Evolutionary conservation across 108 stramenopile species (phyloP).

Genomic region (Mayamaea pseudoterrestris): DNA sequence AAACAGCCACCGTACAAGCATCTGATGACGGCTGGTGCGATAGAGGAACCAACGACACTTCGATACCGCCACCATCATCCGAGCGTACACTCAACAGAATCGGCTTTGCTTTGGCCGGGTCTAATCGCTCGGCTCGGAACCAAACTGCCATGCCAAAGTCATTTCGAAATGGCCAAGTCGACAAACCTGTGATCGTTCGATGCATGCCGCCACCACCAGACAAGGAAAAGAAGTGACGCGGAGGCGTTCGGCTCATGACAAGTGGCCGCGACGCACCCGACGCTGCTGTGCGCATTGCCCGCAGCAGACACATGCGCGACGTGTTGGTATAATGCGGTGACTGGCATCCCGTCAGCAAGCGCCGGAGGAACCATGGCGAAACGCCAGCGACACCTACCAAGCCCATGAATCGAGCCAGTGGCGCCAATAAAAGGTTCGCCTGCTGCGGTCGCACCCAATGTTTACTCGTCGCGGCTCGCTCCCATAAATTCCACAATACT

Average conservation of each 20-base stretch:
- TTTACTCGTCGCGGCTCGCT: neutral
- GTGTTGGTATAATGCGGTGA: conserved; percentile 2
- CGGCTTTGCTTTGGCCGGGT: conserved; percentile 1
- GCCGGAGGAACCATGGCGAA: conserved; percentile 23
- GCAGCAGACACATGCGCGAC: conserved; percentile 30
- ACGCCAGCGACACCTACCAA: conserved; percentile 34
- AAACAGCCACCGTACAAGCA: conserved; percentile 14
- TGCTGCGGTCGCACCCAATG: conserved; percentile 14
- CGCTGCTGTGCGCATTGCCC: conserved; percentile 38
- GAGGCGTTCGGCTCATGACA: conserved; percentile 35
- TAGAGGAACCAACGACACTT: conserved; percentile 35
- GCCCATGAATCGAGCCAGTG: conserved; percentile 43
- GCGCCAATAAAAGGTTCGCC: conserved; percentile 19
- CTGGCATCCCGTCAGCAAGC: conserved; percentile 21
- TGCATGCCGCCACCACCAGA: conserved; percentile 16
- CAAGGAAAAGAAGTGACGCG: conserved; percentile 51
- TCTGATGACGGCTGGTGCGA: conserved; percentile 2
- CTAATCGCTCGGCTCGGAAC: conserved; percentile 64
- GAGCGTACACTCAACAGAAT: conserved; percentile 31
- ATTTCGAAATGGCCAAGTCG: conserved; percentile 67
- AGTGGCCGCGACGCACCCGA: conserved; percentile 34
- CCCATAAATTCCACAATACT: neutral
- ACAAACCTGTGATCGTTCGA: conserved; percentile 23
- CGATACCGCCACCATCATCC: conserved; percentile 40
- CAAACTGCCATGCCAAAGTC: conserved; percentile 68